phyloP scores from a whole-genome alignment of 768 basidiomycete species.

The Mrakia gelida region DNA sequence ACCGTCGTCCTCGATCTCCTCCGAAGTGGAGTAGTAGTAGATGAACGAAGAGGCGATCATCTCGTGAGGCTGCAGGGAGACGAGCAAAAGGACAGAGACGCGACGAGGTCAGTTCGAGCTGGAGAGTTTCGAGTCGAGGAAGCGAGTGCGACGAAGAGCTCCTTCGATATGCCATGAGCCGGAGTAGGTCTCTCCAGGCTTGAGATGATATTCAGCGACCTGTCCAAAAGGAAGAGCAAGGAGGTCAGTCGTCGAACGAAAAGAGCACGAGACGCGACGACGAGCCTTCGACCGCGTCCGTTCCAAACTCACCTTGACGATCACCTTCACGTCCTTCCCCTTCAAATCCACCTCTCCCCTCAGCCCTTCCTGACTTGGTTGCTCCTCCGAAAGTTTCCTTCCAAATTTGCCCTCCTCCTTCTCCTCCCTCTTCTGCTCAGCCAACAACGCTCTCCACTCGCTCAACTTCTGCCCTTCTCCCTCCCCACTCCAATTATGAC shows the following conservation, averaged over 20 bases:
- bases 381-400: neutral
- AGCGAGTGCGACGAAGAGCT: slow-evolving; percentile 2
- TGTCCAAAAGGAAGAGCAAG: neutral
- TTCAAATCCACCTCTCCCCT: neutral
- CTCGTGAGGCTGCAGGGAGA: slow-evolving; percentile 22
- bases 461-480: neutral
- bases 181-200: slow-evolving; percentile 25
- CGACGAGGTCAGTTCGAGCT: neutral
- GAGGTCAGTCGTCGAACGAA: neutral
- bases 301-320: slow-evolving; percentile 23
- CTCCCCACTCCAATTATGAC: neutral
- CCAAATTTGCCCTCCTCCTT: neutral
- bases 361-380: neutral
- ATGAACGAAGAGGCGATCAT: slow-evolving; percentile 28
- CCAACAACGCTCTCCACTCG: slow-evolving; percentile 1
- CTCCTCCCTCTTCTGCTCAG: slow-evolving; percentile 22
- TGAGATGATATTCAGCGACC: slow-evolving; percentile 27
- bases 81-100: too few species aligned
- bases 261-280: neutral
- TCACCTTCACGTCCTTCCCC: slow-evolving; percentile 29
- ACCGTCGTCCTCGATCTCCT: slow-evolving; percentile 20
- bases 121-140: neutral
- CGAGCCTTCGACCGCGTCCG: too few species aligned
- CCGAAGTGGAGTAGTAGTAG: slow-evolving; percentile 27
- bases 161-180: slow-evolving; percentile 31